These are phyloP conservation scores for Luffa acutangula DNA, from an alignment of 306 rosid species.

Conservation along the genomic window DNA sequence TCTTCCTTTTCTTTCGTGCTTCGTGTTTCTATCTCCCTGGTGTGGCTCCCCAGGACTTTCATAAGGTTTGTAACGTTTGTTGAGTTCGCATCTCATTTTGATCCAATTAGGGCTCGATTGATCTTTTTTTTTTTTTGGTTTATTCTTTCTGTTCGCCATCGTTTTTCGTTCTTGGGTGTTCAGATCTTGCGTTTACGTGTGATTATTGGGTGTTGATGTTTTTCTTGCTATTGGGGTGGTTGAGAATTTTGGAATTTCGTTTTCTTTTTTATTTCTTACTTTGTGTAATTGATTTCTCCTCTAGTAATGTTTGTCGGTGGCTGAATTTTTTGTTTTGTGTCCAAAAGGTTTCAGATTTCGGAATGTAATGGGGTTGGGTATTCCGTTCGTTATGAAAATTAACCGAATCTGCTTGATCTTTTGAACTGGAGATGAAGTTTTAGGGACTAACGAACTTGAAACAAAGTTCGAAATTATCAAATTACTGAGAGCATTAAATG, in stretches of 20 bases:
- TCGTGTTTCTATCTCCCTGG: constrained; percentile 71
- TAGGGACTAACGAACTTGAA: neutral
- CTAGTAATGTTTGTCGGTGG: neutral
- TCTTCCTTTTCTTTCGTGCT: constrained; percentile 31
- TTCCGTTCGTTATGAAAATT: neutral
- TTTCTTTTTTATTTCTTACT: neutral
- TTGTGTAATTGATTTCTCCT: neutral
- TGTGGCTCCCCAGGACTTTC: constrained; percentile 72
- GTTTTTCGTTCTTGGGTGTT: neutral
- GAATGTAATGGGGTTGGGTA: neutral
- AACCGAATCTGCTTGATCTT: neutral
- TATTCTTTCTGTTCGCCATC: neutral
- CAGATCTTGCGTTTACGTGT: constrained; percentile 1
- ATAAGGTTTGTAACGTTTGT: constrained; percentile 43
- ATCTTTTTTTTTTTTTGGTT: neutral
- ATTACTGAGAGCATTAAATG: neutral
- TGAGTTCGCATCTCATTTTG: neutral
- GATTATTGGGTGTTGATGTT: neutral
- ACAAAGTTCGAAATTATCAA: neutral
- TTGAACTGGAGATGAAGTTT: constrained; percentile 1
- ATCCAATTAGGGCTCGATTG: neutral
- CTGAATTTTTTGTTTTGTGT: neutral
- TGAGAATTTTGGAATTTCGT: neutral
- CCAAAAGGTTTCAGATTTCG: neutral
- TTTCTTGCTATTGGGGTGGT: neutral